These are phyloP conservation scores for Tympanopsis confertula DNA, from an alignment of 2,329 filamentous ascomycete genomes.

Conservation along the genomic window DNA sequence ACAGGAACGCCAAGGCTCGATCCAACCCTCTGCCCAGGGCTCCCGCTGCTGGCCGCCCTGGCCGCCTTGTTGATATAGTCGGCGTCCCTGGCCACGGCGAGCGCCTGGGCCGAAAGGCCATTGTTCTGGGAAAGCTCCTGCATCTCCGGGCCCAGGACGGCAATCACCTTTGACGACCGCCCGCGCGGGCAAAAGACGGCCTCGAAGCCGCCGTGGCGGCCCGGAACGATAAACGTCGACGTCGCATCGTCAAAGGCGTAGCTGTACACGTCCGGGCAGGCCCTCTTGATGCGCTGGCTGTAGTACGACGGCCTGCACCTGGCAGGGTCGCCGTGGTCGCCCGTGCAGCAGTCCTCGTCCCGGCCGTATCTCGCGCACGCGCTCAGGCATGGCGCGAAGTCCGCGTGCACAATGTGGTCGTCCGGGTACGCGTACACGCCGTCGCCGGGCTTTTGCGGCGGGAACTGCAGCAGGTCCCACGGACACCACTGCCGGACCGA, in stretches of 20 bases:
- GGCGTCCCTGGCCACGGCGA: no score
- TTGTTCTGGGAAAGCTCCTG: no score
- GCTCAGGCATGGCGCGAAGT: slow-evolving; percentile 68
- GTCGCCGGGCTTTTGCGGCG: slow-evolving; percentile 58
- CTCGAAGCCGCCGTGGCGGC: slow-evolving; percentile 66
- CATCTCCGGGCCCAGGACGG: slow-evolving; percentile 3
- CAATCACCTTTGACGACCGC: slow-evolving; percentile 11
- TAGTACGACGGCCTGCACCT: slow-evolving; percentile 59
- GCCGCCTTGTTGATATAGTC: no score
- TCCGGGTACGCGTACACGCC: slow-evolving; percentile 75
- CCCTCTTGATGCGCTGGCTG: slow-evolving; percentile 55
- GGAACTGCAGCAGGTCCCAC: slow-evolving; percentile 61
- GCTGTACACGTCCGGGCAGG: slow-evolving; percentile 78
- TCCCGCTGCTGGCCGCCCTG: no score
- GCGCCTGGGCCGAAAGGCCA: no score
- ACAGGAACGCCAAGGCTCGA: no score
- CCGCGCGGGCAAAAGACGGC: slow-evolving; percentile 75
- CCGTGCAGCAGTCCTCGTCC: slow-evolving; percentile 65
- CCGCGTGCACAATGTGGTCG: slow-evolving; percentile 55
- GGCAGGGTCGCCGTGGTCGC: slow-evolving; percentile 49
- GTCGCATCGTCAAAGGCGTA: slow-evolving; percentile 53
- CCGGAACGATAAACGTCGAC: slow-evolving; percentile 50
- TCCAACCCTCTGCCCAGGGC: no score
- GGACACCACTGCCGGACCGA: slow-evolving; percentile 64
- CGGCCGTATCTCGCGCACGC: slow-evolving; percentile 60